Evolutionary conservation across 2,329 filamentous ascomycete species (phyloP).

Genomic region (Metarhizium brunneum): DNA sequence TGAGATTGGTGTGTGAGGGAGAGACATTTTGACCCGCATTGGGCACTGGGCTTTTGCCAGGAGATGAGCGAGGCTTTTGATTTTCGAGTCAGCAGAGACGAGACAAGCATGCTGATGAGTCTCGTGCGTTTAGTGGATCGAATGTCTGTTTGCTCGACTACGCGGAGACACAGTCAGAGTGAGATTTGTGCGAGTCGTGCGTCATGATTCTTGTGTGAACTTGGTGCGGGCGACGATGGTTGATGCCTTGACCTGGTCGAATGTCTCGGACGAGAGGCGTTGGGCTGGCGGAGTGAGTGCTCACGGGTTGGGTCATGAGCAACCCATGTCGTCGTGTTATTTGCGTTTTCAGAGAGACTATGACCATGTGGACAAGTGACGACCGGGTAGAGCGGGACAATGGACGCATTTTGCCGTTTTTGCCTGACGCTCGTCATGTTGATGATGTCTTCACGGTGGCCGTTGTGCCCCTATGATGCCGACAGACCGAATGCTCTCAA

Average conservation of each 20-base stretch:
- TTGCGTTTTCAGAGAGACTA: not conserved
- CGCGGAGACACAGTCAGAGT: not conserved
- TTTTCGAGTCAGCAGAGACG: conserved; percentile 4
- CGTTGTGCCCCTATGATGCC: not conserved
- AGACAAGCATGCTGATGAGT: conserved; percentile 3
- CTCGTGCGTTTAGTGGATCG: not conserved
- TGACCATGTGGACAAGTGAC: not conserved
- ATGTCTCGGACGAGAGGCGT: not conserved
- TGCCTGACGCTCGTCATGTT: not conserved
- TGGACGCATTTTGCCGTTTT: not conserved
- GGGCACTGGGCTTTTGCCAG: not conserved
- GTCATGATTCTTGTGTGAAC: not conserved
- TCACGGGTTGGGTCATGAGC: not conserved
- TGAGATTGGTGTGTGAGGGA: conserved; percentile 4
- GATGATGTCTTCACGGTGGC: not conserved
- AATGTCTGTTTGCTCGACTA: not conserved
- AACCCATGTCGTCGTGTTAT: not conserved
- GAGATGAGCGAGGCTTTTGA: not conserved
- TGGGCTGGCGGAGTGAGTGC: not conserved
- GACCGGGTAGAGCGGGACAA: not conserved
- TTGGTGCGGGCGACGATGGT: not conserved
- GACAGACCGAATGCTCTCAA: not conserved
- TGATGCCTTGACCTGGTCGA: not conserved
- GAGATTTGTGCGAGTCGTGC: not conserved
- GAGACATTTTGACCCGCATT: conserved; percentile 7